Evolutionary conservation across 1,284 basidiomycete genomes (phyloP).

Genomic region (Pseudomicrostroma phylloplanum): DNA sequence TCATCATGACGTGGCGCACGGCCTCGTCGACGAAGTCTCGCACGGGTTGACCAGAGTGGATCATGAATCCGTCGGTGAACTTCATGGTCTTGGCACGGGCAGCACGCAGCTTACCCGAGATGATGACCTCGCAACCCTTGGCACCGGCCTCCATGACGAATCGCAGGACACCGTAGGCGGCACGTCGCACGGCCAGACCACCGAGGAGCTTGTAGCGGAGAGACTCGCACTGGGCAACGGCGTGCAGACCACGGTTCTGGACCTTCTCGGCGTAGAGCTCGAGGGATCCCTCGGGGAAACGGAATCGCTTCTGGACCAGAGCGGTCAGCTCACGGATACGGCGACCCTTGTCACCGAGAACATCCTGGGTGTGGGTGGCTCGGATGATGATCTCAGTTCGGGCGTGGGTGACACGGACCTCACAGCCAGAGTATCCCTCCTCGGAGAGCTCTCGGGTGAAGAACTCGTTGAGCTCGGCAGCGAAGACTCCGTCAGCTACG

Average conservation of each 20-base stretch:
- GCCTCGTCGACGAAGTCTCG: conserved; percentile 96
- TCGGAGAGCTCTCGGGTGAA: conserved; percentile 96
- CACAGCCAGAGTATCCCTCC: conserved; percentile 99
- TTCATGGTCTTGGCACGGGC: conserved; percentile 99
- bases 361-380: conserved; percentile 99
- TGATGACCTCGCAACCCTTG: conserved; percentile 99
- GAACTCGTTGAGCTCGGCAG: conserved; percentile 96
- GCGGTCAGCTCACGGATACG: conserved; percentile 98
- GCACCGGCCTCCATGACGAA: conserved; percentile 99
- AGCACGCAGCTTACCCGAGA: conserved; percentile 98
- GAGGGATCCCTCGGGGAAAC: conserved; percentile 94
- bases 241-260: conserved; percentile 95
- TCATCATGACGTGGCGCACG: conserved; percentile 94
- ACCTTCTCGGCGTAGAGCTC: conserved; percentile 99
- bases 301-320: conserved; percentile 98
- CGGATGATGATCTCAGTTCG: conserved; percentile 99
- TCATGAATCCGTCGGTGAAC: conserved; percentile 99
- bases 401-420: conserved; percentile 98
- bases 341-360: conserved; percentile 98
- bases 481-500: conserved; percentile 96
- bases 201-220: conserved; percentile 98
- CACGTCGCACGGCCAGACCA: conserved; percentile 97
- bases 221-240: conserved; percentile 97
- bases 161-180: conserved; percentile 99
- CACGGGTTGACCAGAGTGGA: conserved; percentile 98